phyloP scores from a whole-genome alignment of 1,284 basidiomycete genomes.

The Ceratobasidium sp. region DNA sequence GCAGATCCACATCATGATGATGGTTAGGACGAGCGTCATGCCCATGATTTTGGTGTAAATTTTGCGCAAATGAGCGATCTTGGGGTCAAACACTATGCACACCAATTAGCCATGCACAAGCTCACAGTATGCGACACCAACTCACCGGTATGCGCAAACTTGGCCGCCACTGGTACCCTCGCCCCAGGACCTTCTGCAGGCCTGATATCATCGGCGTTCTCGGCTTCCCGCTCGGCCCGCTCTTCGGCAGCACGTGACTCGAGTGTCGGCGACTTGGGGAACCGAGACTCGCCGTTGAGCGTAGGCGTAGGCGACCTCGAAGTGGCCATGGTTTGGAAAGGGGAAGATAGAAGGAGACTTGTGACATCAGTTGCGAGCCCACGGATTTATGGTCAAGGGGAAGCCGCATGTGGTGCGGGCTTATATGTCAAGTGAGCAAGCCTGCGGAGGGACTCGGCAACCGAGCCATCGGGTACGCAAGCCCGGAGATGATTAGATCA shows the following conservation, averaged over 20 bases:
- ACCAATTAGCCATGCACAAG: background rate
- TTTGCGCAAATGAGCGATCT: slow-evolving; percentile 43
- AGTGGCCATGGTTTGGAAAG: background rate
- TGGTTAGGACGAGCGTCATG: slow-evolving; percentile 39
- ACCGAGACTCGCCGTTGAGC: slow-evolving; percentile 13
- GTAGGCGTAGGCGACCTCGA: slow-evolving; percentile 15
- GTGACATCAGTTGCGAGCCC: too few species aligned
- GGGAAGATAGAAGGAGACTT: background rate
- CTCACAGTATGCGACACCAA: background rate
- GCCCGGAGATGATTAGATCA: slow-evolving; percentile 49
- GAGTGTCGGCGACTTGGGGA: background rate
- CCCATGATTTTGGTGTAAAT: slow-evolving; percentile 47
- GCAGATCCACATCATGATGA: slow-evolving; percentile 47
- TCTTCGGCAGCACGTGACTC: slow-evolving; percentile 4
- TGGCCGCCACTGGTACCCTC: slow-evolving; percentile 10
- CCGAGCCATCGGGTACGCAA: background rate
- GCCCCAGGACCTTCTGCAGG: slow-evolving; percentile 30
- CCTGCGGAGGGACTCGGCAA: too few species aligned
- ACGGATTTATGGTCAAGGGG: background rate
- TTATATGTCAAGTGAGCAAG: too few species aligned
- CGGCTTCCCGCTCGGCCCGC: slow-evolving; percentile 15
- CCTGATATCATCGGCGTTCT: background rate
- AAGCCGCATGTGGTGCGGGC: slow-evolving; percentile 21
- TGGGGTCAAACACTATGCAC: slow-evolving; percentile 44
- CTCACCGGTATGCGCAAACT: slow-evolving; percentile 37